Conservation (phyloP, 345 rosid genomes). For the Pistacia atlantica region DNA sequence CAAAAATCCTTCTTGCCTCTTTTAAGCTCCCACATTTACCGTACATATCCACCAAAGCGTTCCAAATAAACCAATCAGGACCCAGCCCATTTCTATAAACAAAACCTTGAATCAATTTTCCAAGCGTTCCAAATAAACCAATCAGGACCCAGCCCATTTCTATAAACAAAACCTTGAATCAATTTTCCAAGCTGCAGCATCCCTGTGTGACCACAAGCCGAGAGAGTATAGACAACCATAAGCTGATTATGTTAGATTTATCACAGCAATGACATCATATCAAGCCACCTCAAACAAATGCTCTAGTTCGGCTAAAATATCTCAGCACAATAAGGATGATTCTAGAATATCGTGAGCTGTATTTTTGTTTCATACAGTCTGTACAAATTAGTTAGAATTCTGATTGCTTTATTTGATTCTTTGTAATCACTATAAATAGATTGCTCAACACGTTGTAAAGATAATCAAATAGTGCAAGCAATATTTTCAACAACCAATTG, state of each 20-base stretch:
- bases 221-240: slow-evolving; percentile 64
- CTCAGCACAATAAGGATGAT: too few relatives aligned
- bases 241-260: slow-evolving; percentile 40
- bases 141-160: slow-evolving; percentile 44
- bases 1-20: slow-evolving; percentile 53
- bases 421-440: too few relatives aligned
- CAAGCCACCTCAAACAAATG: not conserved
- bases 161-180: slow-evolving; percentile 63
- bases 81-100: slow-evolving; percentile 45
- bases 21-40: slow-evolving; percentile 81
- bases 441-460: too few relatives aligned
- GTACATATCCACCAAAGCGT: slow-evolving; percentile 77
- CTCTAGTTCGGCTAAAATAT: too few relatives aligned
- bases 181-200: slow-evolving; percentile 67
- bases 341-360: too few relatives aligned
- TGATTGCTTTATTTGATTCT: too few relatives aligned
- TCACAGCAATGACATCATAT: too few relatives aligned
- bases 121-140: slow-evolving; percentile 62
- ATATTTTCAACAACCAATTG: too few relatives aligned
- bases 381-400: too few relatives aligned
- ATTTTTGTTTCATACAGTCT: too few relatives aligned
- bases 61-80: slow-evolving; percentile 53
- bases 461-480: too few relatives aligned
- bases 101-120: slow-evolving; percentile 70
- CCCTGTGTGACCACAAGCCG: slow-evolving; percentile 77